Conservation (phyloP, 2,329 filamentous ascomycete species). For the Pseudogymnoascus sp. region DNA sequence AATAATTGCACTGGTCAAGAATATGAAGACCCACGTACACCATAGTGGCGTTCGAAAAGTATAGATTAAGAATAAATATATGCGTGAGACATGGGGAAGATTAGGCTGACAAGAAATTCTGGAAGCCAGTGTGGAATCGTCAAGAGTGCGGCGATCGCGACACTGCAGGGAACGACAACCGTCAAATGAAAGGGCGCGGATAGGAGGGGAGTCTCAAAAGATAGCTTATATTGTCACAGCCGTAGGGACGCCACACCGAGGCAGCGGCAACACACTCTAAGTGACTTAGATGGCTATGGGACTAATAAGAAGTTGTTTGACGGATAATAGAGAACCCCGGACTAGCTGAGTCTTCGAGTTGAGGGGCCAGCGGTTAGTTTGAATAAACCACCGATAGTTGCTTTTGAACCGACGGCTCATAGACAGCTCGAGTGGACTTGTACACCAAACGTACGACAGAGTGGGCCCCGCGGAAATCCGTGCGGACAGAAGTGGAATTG, state of each 20-base stretch:
- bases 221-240: background rate
- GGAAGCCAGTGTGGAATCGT: background rate
- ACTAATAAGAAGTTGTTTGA: background rate
- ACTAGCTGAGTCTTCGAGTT: background rate
- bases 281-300: background rate
- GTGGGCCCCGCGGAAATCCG: background rate
- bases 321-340: background rate
- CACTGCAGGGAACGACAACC: background rate
- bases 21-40: background rate
- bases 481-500: background rate
- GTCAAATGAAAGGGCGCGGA: background rate
- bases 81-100: background rate
- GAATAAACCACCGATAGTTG: background rate
- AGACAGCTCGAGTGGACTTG: background rate
- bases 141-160: background rate
- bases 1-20: background rate
- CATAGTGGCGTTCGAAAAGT: background rate
- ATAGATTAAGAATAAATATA: background rate
- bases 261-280: background rate
- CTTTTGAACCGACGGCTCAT: background rate
- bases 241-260: background rate
- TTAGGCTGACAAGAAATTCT: background rate
- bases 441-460: background rate
- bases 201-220: background rate
- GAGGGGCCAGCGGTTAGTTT: background rate